Conservation (phyloP, 805 yeast genomes). For the Ogataea pini region DNA sequence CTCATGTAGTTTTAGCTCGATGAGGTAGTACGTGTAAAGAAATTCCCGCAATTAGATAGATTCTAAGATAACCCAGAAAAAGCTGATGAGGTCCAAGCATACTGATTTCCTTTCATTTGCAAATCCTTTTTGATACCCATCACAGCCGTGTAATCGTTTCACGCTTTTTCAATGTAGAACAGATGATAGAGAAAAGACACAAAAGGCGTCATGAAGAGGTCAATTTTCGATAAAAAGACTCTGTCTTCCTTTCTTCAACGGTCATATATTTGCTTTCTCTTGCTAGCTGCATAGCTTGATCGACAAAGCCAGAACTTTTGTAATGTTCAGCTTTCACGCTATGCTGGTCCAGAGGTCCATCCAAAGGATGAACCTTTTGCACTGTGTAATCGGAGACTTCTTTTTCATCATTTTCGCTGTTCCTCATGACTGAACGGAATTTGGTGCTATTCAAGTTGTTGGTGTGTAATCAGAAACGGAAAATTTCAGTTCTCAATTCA, state of each 20-base stretch:
- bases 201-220: constrained; percentile 50
- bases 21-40: constrained; percentile 45
- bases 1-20: too few relatives aligned
- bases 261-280: neutral
- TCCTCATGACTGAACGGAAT: too few relatives aligned
- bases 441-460: too few relatives aligned
- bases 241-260: constrained; percentile 20
- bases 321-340: neutral
- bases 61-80: constrained; percentile 48
- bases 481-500: too few relatives aligned
- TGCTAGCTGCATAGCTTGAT: constrained; percentile 1
- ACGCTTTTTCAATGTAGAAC: constrained; percentile 62
- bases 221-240: constrained; percentile 43
- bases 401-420: too few relatives aligned
- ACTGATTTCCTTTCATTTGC: constrained; percentile 46
- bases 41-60: constrained; percentile 53
- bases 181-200: constrained; percentile 50
- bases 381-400: neutral
- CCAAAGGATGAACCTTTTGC: neutral
- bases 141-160: constrained; percentile 56
- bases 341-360: neutral
- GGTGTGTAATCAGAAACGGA: too few relatives aligned
- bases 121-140: constrained; percentile 55
- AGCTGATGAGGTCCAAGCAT: constrained; percentile 36
- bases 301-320: neutral